Conservation (phyloP, 352 stramenopile genomes). For the Phytophthora melonis region DNA sequence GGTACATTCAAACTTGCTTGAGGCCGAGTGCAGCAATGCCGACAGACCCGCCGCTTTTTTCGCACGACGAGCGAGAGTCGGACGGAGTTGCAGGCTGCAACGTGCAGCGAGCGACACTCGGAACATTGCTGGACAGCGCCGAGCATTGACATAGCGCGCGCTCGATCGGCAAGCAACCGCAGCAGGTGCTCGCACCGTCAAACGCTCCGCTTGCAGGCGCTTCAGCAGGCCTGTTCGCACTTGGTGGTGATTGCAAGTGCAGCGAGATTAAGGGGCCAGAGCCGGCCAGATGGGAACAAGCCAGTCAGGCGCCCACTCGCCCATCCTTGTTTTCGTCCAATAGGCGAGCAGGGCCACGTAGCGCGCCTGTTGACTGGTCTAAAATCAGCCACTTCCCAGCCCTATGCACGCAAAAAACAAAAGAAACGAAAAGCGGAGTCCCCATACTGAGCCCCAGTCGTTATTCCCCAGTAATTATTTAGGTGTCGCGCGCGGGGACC, state of each 20-base stretch:
- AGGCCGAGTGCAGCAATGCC: background rate
- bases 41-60: background rate
- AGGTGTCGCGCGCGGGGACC: conserved; percentile 5
- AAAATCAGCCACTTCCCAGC: background rate
- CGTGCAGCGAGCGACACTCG: background rate
- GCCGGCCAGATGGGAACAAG: conserved; percentile 19
- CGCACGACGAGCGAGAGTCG: background rate
- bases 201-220: background rate
- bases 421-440: conserved; percentile 17
- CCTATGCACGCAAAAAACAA: conserved; percentile 14
- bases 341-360: background rate
- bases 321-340: background rate
- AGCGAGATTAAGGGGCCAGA: conserved; percentile 10
- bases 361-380: background rate
- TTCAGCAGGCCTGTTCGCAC: background rate
- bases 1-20: no score
- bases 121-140: conserved; percentile 1
- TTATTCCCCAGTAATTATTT: conserved; percentile 32
- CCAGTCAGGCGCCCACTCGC: conserved; percentile 15
- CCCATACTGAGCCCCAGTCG: conserved; percentile 23
- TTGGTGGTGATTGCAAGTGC: conserved; percentile 2
- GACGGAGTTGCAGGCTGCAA: background rate
- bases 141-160: background rate
- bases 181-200: background rate
- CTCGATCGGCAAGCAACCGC: background rate